These are phyloP conservation scores for Ziziphus jujuba DNA, from an alignment of 306 rosid genomes.

Conservation along the genomic window DNA sequence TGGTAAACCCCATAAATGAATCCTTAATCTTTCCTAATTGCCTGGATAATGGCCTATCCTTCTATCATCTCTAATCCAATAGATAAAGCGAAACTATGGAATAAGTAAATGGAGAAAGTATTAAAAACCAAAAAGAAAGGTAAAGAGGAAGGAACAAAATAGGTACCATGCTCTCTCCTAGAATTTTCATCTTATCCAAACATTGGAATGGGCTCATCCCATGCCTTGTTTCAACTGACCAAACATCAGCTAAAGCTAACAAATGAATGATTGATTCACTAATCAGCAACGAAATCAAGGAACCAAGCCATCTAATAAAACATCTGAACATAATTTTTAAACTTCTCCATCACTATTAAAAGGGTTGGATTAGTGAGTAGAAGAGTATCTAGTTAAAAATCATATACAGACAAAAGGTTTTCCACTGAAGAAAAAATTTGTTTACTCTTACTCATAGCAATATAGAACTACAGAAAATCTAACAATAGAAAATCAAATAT, in stretches of 20 bases:
- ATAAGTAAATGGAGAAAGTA: no score
- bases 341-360: background rate
- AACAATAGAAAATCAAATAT: background rate
- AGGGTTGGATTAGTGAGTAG: background rate
- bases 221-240: no score
- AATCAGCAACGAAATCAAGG: background rate
- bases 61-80: no score
- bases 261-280: background rate
- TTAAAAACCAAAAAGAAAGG: no score
- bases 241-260: background rate
- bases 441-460: background rate
- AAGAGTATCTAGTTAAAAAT: background rate
- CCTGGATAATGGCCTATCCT: no score
- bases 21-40: no score
- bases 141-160: no score
- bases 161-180: no score
- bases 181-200: no score
- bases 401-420: background rate
- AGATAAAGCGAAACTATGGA: no score
- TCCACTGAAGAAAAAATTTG: background rate
- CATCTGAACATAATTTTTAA: background rate
- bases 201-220: no score
- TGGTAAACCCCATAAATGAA: no score
- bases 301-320: background rate
- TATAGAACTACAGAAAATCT: background rate